Base-by-base conservation (phyloP, 805 yeast species). In the Candida cerambycidarum region DNA sequence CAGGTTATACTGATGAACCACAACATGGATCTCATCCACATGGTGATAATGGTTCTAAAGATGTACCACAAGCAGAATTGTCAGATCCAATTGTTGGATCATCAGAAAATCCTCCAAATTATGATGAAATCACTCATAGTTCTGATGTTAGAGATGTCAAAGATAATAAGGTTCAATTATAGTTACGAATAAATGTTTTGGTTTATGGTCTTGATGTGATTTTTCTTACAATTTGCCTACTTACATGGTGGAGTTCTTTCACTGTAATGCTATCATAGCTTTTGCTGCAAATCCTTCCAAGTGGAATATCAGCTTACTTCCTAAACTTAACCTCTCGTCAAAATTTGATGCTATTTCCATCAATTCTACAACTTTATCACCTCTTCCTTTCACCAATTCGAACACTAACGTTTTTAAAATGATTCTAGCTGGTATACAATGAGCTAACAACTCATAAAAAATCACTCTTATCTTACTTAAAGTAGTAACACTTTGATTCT, bases 251-350 rank as follows among this genome's bases (percentile, higher is more conserved):
- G n/a, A n/a, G n/a, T n/a, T n/a, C n/a, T n/a, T n/a, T n/a, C n/a
- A 32, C 14, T 15, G 14, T 19, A 41, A 41, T 12, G n/a, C 75
- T 32, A 88, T 85, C 97, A 93, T 92, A 1, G 82, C 79, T 58
- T 79, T 83, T 0, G 97, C 97, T 14, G 87, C 78, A 58, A 89
- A 93, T 1, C 98, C 99, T 67, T 93, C 99, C 42, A 93, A 66
- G 65, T 93, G 99, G 63, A 88, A 93, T 10, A 93, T 92, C 29
- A 89, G 87, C 62, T 93, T 93, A 45, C 78, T 78, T 2, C 98
- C 99, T 45, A 85, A 66, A 44, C 89, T 79, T 46, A 93, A 71
- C 44, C 99, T 76, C 55, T 93, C 97, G 58, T 93, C 99, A 54
- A 79, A 83, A 1, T 72, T 57, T 2, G 95, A 77, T 2, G 85